phyloP scores from a whole-genome alignment of 73 alveolate genomes.

The Durusdinium trenchii region DNA sequence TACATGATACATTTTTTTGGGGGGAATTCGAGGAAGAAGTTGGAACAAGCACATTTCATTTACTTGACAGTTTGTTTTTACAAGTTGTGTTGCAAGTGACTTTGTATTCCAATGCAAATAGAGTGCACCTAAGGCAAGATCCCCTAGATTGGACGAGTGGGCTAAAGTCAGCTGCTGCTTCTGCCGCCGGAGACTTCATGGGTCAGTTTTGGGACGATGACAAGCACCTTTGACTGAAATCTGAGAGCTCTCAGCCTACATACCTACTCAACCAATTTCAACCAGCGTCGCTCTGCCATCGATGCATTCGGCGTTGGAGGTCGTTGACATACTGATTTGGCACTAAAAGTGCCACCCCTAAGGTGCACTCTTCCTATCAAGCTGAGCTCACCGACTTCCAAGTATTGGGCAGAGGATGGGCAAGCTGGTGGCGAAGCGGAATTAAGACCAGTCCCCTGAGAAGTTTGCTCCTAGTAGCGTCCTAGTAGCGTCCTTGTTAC shows the following conservation, averaged over 20 bases:
- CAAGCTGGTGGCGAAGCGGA: slow-evolving; percentile 54
- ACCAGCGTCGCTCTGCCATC: too few species aligned
- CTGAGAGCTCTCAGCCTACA: not conserved
- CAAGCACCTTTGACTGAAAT: slow-evolving; percentile 31
- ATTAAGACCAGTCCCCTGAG: not conserved
- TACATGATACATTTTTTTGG: too few species aligned
- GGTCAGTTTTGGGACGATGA: slow-evolving; percentile 62
- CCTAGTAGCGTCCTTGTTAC: too few species aligned
- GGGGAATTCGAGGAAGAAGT: too few species aligned
- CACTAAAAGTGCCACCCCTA: not conserved
- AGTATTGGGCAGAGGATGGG: slow-evolving; percentile 79
- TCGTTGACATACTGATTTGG: too few species aligned
- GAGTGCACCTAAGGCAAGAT: slow-evolving; percentile 33
- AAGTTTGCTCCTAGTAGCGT: too few species aligned
- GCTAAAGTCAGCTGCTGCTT: slow-evolving; percentile 40
- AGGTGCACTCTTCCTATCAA: slow-evolving; percentile 87
- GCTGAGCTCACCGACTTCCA: slow-evolving; percentile 60
- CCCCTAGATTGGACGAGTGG: slow-evolving; percentile 79
- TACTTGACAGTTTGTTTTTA: too few species aligned
- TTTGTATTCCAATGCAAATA: too few species aligned
- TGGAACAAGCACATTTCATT: not conserved
- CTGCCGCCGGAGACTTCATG: slow-evolving; percentile 68
- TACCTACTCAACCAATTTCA: too few species aligned
- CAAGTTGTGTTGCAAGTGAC: too few species aligned
- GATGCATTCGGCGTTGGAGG: too few species aligned